Conservation (phyloP, 805 yeast genomes). For the Pichia gijzeniarum region DNA sequence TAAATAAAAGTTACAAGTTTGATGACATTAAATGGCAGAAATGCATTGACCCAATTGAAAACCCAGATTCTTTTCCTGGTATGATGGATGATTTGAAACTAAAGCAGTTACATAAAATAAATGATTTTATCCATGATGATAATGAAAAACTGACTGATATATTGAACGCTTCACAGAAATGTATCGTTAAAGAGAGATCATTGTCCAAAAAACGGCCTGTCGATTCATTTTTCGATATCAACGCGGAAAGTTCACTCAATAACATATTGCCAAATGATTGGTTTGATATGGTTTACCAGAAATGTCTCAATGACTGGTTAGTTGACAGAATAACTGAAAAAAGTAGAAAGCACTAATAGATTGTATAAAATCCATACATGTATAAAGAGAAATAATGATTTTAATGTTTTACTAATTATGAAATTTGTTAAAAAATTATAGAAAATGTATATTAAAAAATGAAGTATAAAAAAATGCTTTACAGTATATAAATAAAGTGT, state of each 20-base stretch:
- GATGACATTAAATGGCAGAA: slow-evolving; percentile 4
- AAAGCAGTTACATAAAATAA: not conserved
- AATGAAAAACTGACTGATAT: not conserved
- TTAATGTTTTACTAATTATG: no score
- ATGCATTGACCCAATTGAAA: no score
- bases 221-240: not conserved
- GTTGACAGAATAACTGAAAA: slow-evolving; percentile 2
- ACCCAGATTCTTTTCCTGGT: no score
- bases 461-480: no score
- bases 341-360: not conserved
- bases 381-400: no score
- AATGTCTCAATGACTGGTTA: slow-evolving; percentile 3
- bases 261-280: slow-evolving; percentile 9
- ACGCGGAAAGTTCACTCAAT: not conserved
- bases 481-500: no score
- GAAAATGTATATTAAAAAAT: no score
- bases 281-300: slow-evolving; percentile 3
- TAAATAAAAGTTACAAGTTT: slow-evolving; percentile 3
- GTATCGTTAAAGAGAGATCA: not conserved
- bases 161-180: not conserved
- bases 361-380: no score
- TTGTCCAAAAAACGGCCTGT: not conserved
- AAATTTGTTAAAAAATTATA: no score
- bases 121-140: not conserved
- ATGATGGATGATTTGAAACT: not conserved